Base-by-base conservation (phyloP, 164 flowering plant species). In the Umbilicus rupestris region DNA sequence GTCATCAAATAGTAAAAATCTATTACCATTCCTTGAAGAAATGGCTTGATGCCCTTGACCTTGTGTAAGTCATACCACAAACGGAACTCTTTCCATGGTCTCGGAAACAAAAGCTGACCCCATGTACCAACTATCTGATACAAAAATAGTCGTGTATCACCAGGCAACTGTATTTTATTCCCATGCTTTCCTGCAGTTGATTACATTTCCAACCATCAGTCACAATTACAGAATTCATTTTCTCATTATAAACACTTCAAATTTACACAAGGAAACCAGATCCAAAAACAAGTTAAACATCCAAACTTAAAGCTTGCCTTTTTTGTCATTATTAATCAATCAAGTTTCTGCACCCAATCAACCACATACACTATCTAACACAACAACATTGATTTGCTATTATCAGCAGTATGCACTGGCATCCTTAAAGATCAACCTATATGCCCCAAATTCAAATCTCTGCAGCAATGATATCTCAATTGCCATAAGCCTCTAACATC, bases 41-140 rank as follows among this genome's bases (percentile, higher is more conserved):
- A 62, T 68, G 98, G 98, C 74, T 87, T 86, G 49, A 83, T 75
- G 68, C 79, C 85, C 77, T 81, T 94, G 35, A 88, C 79, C 81
- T 94, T 94, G 74, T 89, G 97, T 7, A 60, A 60, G 65, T 91
- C 90, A 73, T 91, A 91, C 98, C 98, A 94, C 68, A 87, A 65
- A 58, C 98, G 90, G 66, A 94, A 91, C 79, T 94, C 97, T 77
- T 89, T 94, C 98, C 98, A 91, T n/a, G 92, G 97, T 72, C 75
- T 89, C 28, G 97, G 98, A 68, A 94, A 94, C 68, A 94, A 89
- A 78, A 94, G 91, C 82, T 94, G 98, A 52, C 98, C 98, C 98
- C 98, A 94, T 19, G 98, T 94, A 57, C 98, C 97, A 74, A 94
- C 98, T 73, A 94, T 71, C 78, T 86, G 97, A 71, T 94, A 91